These are phyloP conservation scores for Ceratorhiza oryzae-sativae DNA, from an alignment of 1,284 basidiomycete species.

Conservation along the genomic window DNA sequence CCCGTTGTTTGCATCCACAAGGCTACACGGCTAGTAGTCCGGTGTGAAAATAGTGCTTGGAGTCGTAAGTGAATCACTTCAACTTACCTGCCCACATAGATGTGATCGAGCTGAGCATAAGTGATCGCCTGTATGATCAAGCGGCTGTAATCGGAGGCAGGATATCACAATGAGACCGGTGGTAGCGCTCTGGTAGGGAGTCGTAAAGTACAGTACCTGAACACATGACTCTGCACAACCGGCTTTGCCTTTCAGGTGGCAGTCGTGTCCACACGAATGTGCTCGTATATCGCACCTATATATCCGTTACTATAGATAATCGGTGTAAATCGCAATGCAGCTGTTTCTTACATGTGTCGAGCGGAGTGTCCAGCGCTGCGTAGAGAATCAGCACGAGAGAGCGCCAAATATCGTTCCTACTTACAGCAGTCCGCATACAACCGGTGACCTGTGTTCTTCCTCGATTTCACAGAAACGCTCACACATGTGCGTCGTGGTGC, in stretches of 20 bases:
- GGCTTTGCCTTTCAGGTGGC: conserved; percentile 10
- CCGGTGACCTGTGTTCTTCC: conserved; percentile 37
- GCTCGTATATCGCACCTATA: conserved; percentile 20
- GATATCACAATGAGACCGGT: too few relatives aligned
- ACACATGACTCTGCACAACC: conserved; percentile 52
- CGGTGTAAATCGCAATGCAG: not conserved
- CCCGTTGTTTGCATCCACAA: conserved; percentile 48
- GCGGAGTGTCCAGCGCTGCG: conserved; percentile 62
- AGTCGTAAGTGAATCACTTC: not conserved
- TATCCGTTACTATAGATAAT: not conserved
- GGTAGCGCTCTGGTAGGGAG: not conserved
- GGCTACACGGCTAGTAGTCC: conserved; percentile 56
- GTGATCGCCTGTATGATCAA: conserved; percentile 57
- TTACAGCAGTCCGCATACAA: conserved; percentile 58
- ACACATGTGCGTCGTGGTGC: conserved; percentile 41
- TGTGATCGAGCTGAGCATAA: conserved; percentile 62
- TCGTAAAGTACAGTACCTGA: conserved; percentile 51
- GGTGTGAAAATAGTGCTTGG: not conserved
- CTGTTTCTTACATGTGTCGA: conserved; percentile 57
- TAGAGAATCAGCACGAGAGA: too few relatives aligned
- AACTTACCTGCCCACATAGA: conserved; percentile 60
- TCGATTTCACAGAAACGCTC: conserved; percentile 36
- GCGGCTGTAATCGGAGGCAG: conserved; percentile 49
- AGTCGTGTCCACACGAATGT: conserved; percentile 29
- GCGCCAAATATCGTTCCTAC: too few relatives aligned